Evolutionary conservation across 257 asterid genomes (phyloP).

Genomic region (Striga asiatica): DNA sequence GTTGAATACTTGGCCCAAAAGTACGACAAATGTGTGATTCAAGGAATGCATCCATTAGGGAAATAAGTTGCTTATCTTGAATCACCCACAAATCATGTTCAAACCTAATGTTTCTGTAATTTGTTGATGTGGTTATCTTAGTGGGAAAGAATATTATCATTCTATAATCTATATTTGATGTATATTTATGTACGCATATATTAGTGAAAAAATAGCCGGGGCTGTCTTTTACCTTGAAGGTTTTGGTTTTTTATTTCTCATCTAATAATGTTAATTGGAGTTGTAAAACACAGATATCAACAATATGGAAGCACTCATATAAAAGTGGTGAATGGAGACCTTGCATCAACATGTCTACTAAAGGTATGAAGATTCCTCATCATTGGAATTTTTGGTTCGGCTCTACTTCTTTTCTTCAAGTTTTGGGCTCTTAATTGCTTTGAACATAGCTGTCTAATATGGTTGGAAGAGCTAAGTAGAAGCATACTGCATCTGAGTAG

Average conservation of each 20-base stretch:
- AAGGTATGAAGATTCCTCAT: constrained; percentile 36
- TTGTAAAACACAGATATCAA: constrained; percentile 52
- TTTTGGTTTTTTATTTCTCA: constrained; percentile 3
- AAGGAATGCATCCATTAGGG: not conserved
- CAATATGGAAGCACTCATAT: constrained; percentile 87
- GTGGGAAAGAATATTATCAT: not conserved
- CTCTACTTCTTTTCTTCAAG: not conserved
- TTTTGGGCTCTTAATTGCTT: constrained; percentile 2
- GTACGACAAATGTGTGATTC: not conserved
- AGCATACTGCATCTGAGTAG: not conserved
- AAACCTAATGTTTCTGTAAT: not conserved
- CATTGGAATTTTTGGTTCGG: not conserved
- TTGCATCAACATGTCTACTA: constrained; percentile 66
- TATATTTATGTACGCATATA: not conserved
- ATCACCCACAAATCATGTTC: not conserved
- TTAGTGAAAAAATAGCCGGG: not conserved
- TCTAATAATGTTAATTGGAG: constrained; percentile 16
- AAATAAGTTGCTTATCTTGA: not conserved
- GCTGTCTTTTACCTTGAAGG: not conserved
- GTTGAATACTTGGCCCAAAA: not conserved
- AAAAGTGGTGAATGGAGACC: constrained; percentile 87
- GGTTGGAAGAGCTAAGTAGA: constrained; percentile 1
- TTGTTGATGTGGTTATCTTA: not conserved
- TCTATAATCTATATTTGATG: not conserved
- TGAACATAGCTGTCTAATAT: not conserved